Percentiles rank a stretch among this genome's conserved stretches.
Conservation (phyloP, 2,329 filamentous ascomycete genomes). For the Massarina eburnea region DNA sequence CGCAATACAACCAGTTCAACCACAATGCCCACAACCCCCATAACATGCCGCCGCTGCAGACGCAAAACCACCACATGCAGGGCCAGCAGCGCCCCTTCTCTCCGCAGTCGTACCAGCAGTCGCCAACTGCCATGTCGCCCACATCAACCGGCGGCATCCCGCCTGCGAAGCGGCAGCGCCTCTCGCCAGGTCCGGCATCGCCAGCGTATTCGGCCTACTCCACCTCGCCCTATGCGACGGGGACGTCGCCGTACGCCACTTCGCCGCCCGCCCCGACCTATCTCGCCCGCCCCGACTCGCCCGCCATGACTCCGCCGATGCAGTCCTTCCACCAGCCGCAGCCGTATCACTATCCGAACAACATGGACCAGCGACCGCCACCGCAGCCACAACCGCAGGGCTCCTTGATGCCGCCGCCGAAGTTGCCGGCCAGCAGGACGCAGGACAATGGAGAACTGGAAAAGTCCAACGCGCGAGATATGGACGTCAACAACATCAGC, state of each 20-base stretch:
- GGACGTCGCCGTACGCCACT: conserved; percentile 40
- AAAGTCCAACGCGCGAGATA: conserved; percentile 59
- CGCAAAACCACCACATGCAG: conserved; percentile 41
- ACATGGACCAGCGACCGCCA: conserved; percentile 15
- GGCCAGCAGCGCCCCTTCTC: conserved; percentile 42
- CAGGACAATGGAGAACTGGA: conserved; percentile 47
- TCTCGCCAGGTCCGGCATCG: conserved; percentile 68
- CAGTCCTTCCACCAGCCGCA: conserved; percentile 56
- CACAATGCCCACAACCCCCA: conserved; percentile 23
- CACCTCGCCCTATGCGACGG: conserved; percentile 49
- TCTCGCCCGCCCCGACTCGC: conserved; percentile 33
- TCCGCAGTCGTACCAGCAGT: conserved; percentile 36
- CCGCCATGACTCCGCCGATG: conserved; percentile 31
- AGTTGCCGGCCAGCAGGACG: conserved; percentile 56
- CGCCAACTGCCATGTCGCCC: conserved; percentile 55
- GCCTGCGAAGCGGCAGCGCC: conserved; percentile 71
- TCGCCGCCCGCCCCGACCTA: conserved; percentile 33
- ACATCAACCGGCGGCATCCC: conserved; percentile 51
- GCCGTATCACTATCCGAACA: conserved; percentile 39
- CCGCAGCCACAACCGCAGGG: conserved; percentile 22
- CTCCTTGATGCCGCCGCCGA: conserved; percentile 63
- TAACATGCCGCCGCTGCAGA: conserved; percentile 37
- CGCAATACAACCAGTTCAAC: conserved; percentile 31
- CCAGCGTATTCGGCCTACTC: conserved; percentile 41
- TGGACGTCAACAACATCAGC: conserved; percentile 70